Evolutionary conservation across 257 asterid genomes (phyloP).

Genomic region (Haberlea rhodopensis): DNA sequence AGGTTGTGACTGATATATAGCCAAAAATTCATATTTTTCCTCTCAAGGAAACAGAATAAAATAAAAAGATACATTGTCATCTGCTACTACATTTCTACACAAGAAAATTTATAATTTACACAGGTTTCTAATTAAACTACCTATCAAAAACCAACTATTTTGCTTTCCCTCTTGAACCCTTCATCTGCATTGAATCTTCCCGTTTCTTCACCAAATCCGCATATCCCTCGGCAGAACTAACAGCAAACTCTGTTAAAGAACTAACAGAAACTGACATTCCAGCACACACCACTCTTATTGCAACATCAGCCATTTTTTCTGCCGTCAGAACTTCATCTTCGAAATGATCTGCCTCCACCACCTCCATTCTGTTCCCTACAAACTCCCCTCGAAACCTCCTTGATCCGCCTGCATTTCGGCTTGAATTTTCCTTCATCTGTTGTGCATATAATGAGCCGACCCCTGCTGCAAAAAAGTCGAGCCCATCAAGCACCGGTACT

Average conservation of each 20-base stretch:
- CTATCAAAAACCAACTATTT: neutral
- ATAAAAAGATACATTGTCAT: neutral
- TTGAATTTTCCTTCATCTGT: conserved; percentile 65
- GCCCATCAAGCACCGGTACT: conserved; percentile 75
- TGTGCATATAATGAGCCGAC: conserved; percentile 77
- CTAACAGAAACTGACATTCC: conserved; percentile 92
- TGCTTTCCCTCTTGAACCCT: neutral
- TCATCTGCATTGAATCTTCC: conserved; percentile 36
- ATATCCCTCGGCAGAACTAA: conserved; percentile 71
- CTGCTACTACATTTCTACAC: neutral
- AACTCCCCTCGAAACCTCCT: conserved; percentile 53
- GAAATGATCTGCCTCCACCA: conserved; percentile 54
- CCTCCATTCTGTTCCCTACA: conserved; percentile 40
- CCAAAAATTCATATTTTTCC: neutral
- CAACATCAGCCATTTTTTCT: conserved; percentile 92
- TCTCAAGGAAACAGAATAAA: neutral
- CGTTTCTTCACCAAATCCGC: conserved; percentile 57
- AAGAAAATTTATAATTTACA: neutral
- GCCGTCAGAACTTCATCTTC: conserved; percentile 80
- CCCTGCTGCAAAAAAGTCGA: conserved; percentile 82
- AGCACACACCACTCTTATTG: conserved; percentile 84
- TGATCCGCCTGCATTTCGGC: conserved; percentile 43
- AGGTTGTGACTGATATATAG: neutral
- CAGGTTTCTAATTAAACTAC: neutral
- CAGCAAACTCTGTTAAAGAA: conserved; percentile 75